Base-by-base conservation (phyloP, 192 early-diverging fungal genomes). In the Coemansia sp. region DNA sequence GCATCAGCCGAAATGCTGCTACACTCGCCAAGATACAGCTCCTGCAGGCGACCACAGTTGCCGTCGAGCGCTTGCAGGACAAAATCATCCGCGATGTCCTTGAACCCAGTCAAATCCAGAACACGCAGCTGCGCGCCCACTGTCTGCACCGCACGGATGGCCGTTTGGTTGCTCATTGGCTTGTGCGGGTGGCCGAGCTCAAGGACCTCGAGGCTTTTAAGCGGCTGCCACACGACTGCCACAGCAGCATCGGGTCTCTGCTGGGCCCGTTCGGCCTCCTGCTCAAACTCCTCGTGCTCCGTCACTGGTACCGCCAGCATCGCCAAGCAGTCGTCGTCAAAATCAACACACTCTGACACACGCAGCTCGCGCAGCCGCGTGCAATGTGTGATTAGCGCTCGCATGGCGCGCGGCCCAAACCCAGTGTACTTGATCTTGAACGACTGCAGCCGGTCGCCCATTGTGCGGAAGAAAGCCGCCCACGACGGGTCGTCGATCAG, bases 401-500 rank as follows among this genome's bases (percentile, higher is more conserved):
- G 71, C 33, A 90, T 70, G 16, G 84, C 84, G 1, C 59, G 77
- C 0, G 80, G 58, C 2, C 82, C 83, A 59, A 96, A 85, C 0
- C 85, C 77, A 2, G 74, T 66, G 25, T 86, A 89, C 25, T 88
- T 74, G 23, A 93, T 72, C 10, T 68, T 72, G 58, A 96, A 84
- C 28, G 65, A 62, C 16, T 75, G 71, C 29, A 96, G 78, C 26
- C 83, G 70, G 1, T 61, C 26, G 21, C 88, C 90, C 2, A 84
- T 25, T 2, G 43, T 26, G 28, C 73, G 64, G 70, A 96, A 90
- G 33, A 93, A 79, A 12, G 58, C 57, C 10, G 75, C 82, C 71
- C 87, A 96, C 23, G 79, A 79, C 1, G 23, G 25, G 43, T 88
- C 85, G 2, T 76, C 83, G 2, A 92, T 81, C 35, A 93, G 79